Base-by-base conservation (phyloP, 192 early-diverging fungal genomes). In the Dispira simplex region DNA sequence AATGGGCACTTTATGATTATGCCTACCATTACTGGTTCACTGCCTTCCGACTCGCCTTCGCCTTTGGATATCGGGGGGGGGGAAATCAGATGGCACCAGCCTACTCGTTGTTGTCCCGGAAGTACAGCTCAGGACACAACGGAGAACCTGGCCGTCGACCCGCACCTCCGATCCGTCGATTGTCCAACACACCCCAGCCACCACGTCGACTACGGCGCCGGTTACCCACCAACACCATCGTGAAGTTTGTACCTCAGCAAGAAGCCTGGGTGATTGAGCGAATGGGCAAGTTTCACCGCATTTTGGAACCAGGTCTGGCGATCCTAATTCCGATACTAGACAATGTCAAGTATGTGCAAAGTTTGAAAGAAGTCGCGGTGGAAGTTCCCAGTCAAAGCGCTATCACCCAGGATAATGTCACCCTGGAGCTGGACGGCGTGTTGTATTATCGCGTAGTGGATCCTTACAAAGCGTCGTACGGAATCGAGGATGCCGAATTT, bases 241-340 rank as follows among this genome's bases (percentile, higher is more conserved):
- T 98, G 69, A 95, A 96, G 76, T 98, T 98, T 76, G 95, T 98
- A 20, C 95, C 95, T 46, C 92, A 98, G 75, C 92, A 96, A 71
- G 92, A 96, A 74, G 90, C 93, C 8, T 96, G 93, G 91, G 84
- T 98, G 26, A 87, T 98, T 12, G 95, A 98, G 77, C 86, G 95
- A 26, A 93, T 98, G 88, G 95, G 95, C 39, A 70, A 77, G 66
- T 92, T 90, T 68, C 74, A 81, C 66, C 77, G 88, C n/a, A 81
- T 92, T 47, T 73, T 97, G 11, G 87, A 92, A 47, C 92, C 92
- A 2, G 95, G 95, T 25, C 81, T 98, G 12, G 90, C 92, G 23
- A 83, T 98, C 39, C 76, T 98, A 21, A 70, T 95, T 27, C 95
- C 95, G 5, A 65, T 96, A 27, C 66, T 98, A 44, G 95, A 98